These are phyloP conservation scores for Gastrolobium bilobum DNA, from an alignment of 306 rosid genomes.

Conservation along the genomic window DNA sequence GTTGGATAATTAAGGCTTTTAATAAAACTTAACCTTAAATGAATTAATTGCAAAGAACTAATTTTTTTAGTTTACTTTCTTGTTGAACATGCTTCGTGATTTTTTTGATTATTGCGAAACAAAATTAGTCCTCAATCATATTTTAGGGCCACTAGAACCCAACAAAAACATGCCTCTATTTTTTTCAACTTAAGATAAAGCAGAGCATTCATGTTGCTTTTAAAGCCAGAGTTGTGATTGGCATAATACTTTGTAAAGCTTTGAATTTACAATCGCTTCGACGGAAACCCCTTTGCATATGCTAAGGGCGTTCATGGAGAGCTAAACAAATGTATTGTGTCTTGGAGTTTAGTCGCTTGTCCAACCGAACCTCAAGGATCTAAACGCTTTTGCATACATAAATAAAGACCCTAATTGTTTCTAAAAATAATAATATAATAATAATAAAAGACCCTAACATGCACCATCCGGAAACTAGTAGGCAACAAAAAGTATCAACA, in stretches of 20 bases:
- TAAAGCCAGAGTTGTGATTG: neutral
- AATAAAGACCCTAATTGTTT: neutral
- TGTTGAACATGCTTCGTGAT: too few relatives aligned
- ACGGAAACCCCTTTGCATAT: neutral
- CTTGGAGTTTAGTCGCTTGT: neutral
- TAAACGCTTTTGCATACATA: neutral
- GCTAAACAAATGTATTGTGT: neutral
- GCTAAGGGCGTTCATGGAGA: neutral
- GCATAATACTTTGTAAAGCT: neutral
- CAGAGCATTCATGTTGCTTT: neutral
- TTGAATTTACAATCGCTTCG: neutral
- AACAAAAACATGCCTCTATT: neutral
- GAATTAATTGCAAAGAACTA: neutral
- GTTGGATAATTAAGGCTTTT: too few relatives aligned
- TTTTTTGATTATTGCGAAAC: neutral
- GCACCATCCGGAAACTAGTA: constrained; percentile 17
- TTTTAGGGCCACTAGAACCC: neutral
- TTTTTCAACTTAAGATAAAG: neutral
- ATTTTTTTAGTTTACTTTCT: neutral
- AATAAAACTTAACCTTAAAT: neutral
- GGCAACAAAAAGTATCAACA: constrained; percentile 20
- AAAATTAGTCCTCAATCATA: neutral
- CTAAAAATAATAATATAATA: too few relatives aligned
- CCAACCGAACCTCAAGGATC: neutral
- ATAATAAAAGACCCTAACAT: neutral